Base-by-base conservation (phyloP, 805 yeast species). In the Candida stauntonica region DNA sequence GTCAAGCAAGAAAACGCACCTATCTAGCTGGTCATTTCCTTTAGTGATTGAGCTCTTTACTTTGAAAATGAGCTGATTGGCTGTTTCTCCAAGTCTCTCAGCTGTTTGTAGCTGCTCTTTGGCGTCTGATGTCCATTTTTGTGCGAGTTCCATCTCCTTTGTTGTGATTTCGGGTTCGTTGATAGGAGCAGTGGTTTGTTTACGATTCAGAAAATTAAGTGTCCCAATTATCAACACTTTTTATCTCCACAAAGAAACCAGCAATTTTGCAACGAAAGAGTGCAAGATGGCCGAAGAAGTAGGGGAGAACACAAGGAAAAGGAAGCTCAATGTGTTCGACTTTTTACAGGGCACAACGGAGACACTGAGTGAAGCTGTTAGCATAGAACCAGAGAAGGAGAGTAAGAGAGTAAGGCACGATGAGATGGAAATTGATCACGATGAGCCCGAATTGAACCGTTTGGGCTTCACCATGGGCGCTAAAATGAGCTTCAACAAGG, bases 11-110 rank as follows among this genome's bases (percentile, higher is more conserved):
- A 72, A 79, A 21, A 61, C 61, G 8, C 70, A 55, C 36, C 64
- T 67, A 3, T 74, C 68, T 47, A 71, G 56, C 29, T 60, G 53
- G 12, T 64, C 61, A 27, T 73, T 70, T 39, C 73, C 64, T 17
- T 54, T 47, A 24, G 63, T 64, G 7, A 75, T 58, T 12, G 63
- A 54, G n/a, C 51, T 54, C 24, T 60, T 55, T 2, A 70, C 62
- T 9, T 58, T 55, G 1, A 60, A 55, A 7, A 75, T 62, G 17
- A 58, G 52, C 16, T 50, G 47, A 48, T 71, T 72, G 15, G 82
- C 79, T 24, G 64, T 66, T n/a, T 66, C 64, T 36, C 85, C 77
- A 4, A 73, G 51, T 7, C 63, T 60, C 38, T 72, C 77, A 0
- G 81, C 82, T 12, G 65, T 62, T 1, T 66, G 55, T 26, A 78